These are phyloP conservation scores for Cercophora samala DNA, from an alignment of 495 filamentous ascomycete species.

Conservation along the genomic window DNA sequence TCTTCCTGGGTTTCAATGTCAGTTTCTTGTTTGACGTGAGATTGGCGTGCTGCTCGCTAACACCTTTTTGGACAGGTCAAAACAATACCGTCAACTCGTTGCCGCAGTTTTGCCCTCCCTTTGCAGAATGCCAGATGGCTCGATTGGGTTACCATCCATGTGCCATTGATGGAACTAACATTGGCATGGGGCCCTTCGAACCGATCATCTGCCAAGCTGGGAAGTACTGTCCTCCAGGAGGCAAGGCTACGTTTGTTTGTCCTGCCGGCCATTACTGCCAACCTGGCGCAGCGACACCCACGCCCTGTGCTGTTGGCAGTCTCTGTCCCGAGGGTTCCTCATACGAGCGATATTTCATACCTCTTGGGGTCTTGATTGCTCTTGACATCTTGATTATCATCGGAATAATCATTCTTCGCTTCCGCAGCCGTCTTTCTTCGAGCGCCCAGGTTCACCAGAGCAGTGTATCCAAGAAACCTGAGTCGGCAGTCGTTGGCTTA, in stretches of 20 bases:
- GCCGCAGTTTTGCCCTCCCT: constrained; percentile 47
- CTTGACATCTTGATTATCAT: constrained; percentile 41
- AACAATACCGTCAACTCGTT: constrained; percentile 46
- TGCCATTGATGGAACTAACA: constrained; percentile 30
- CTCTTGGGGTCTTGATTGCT: constrained; percentile 40
- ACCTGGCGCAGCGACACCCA: constrained; percentile 40
- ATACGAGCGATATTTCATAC: constrained; percentile 39
- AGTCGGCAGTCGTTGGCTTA: not conserved
- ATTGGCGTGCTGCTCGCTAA: constrained; percentile 11
- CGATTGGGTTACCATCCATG: constrained; percentile 36
- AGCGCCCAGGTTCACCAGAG: constrained; percentile 1
- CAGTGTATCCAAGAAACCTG: constrained; percentile 1
- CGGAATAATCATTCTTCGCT: constrained; percentile 26
- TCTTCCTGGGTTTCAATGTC: constrained; percentile 41
- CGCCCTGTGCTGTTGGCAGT: constrained; percentile 41
- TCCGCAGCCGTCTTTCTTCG: constrained; percentile 27
- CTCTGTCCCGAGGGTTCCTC: constrained; percentile 38
- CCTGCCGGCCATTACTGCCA: constrained; percentile 46
- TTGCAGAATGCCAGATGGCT: constrained; percentile 35
- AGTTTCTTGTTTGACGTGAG: constrained; percentile 10
- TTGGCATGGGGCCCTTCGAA: constrained; percentile 42
- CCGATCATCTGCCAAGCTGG: constrained; percentile 45
- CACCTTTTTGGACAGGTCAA: constrained; percentile 27
- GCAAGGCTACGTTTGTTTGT: constrained; percentile 34
- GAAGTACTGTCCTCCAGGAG: constrained; percentile 42